These are phyloP conservation scores for Coniochaeta sp. DNA, from an alignment of 2,329 filamentous ascomycete genomes.

Conservation along the genomic window DNA sequence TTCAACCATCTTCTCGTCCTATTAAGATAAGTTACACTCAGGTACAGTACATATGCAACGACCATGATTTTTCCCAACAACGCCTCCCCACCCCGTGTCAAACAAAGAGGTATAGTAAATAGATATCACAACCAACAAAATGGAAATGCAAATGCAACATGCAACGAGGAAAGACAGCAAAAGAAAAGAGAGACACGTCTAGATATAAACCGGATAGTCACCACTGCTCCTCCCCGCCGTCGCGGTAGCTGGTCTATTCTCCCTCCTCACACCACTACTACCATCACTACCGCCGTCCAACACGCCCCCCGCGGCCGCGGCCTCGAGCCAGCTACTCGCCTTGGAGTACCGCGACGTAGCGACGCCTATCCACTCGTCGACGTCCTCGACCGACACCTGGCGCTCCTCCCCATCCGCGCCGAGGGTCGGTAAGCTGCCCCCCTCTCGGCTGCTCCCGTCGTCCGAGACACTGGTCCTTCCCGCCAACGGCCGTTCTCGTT, in stretches of 20 bases:
- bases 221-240: conserved; percentile 1
- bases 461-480: neutral
- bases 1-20: neutral
- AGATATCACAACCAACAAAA: neutral
- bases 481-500: neutral
- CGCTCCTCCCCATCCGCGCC: neutral
- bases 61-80: neutral
- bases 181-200: neutral
- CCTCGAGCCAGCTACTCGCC: conserved; percentile 1
- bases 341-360: neutral
- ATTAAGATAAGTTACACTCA: neutral
- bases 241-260: neutral
- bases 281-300: neutral
- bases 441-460: neutral
- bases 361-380: neutral
- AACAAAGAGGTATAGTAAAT: neutral
- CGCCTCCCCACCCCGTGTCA: too few relatives aligned
- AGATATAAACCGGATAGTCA: conserved; percentile 1
- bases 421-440: neutral
- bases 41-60: neutral
- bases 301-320: neutral
- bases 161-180: too few relatives aligned
- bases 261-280: neutral
- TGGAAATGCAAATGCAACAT: neutral
- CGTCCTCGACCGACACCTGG: neutral